These are phyloP conservation scores for Paracoccidioides lutzii DNA, from an alignment of 2,329 filamentous ascomycete species.

Conservation along the genomic window DNA sequence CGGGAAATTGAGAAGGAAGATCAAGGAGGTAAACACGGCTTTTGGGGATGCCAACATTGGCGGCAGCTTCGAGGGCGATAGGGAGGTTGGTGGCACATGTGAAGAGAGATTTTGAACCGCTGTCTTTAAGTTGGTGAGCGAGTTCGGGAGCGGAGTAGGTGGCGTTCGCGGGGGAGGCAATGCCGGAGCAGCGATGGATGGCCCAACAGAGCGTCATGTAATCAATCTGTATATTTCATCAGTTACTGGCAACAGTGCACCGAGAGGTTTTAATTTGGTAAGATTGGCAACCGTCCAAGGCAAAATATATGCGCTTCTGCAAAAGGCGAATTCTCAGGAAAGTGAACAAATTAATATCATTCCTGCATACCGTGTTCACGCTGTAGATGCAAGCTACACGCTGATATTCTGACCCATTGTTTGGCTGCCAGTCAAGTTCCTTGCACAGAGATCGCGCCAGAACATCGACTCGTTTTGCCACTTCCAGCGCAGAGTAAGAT, in stretches of 20 bases:
- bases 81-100: conserved; percentile 56
- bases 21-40: conserved; percentile 57
- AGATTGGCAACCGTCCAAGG: not conserved
- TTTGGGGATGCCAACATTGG: conserved; percentile 48
- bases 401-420: conserved; percentile 64
- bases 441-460: conserved; percentile 57
- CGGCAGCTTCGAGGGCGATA: conserved; percentile 51
- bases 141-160: conserved; percentile 58
- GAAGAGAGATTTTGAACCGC: conserved; percentile 56
- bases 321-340: not conserved
- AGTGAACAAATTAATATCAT: not conserved
- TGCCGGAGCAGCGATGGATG: conserved; percentile 59
- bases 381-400: conserved; percentile 66
- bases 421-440: conserved; percentile 57
- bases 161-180: conserved; percentile 62
- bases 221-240: conserved; percentile 46
- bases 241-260: not conserved
- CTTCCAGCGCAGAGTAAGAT: conserved; percentile 50
- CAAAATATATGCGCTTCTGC: not conserved
- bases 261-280: not conserved
- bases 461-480: conserved; percentile 52
- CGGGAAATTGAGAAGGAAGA: conserved; percentile 44
- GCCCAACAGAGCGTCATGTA: conserved; percentile 61
- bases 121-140: conserved; percentile 58
- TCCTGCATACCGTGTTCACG: conserved; percentile 56